Conservation (phyloP, 2,329 filamentous ascomycete genomes). For the Fusarium sp. region DNA sequence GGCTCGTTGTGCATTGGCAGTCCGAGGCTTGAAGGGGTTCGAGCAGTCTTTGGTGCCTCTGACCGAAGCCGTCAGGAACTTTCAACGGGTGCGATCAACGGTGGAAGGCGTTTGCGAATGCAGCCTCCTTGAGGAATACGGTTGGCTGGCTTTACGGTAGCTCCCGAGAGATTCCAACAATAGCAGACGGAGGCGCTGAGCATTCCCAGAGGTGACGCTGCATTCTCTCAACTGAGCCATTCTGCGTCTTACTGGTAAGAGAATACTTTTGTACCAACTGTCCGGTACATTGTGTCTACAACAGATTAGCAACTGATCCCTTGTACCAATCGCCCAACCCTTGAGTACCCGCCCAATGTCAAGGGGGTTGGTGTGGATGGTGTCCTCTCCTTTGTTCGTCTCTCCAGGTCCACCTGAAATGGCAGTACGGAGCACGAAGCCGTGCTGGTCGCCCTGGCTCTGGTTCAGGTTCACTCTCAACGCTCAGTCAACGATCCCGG, state of each 20-base stretch:
- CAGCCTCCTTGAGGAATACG: conserved; percentile 12
- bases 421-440: conserved; percentile 21
- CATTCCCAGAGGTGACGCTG: conserved; percentile 19
- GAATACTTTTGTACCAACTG: conserved; percentile 9
- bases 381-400: conserved; percentile 28
- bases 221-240: conserved; percentile 24
- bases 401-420: conserved; percentile 23
- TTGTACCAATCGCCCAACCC: conserved; percentile 20
- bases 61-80: conserved; percentile 21
- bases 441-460: conserved; percentile 7
- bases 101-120: conserved; percentile 13
- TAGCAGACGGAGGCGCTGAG: conserved; percentile 9
- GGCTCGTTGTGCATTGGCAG: conserved; percentile 15
- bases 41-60: conserved; percentile 23
- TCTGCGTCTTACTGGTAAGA: conserved; percentile 22
- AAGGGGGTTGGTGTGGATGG: conserved; percentile 24
- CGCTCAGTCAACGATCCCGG: not conserved
- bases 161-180: conserved; percentile 5
- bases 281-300: conserved; percentile 15
- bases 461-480: conserved; percentile 8
- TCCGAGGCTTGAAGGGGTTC: conserved; percentile 9
- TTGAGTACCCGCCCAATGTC: conserved; percentile 27
- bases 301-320: not conserved
- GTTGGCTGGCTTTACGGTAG: conserved; percentile 4
- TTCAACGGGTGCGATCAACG: conserved; percentile 19